phyloP scores from a whole-genome alignment of 768 basidiomycete species.

The Hericium alpestre region DNA sequence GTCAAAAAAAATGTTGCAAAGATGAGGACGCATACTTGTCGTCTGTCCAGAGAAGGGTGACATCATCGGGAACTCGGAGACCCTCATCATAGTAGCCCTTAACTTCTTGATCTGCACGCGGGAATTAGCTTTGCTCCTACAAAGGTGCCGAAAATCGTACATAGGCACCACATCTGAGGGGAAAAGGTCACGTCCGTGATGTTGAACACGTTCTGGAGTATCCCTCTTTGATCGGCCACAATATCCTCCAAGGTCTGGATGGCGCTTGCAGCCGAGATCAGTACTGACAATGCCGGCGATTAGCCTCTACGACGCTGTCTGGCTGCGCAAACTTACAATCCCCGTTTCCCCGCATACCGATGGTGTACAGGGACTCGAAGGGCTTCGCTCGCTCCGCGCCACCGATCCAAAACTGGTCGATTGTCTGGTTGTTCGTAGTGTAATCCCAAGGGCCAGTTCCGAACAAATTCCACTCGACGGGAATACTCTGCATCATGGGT shows the following conservation, averaged over 20 bases:
- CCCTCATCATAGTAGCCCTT: conserved; percentile 57
- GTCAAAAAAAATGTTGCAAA: background rate
- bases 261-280: conserved; percentile 33
- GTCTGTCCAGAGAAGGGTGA: conserved; percentile 59
- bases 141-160: conserved; percentile 20
- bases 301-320: no score
- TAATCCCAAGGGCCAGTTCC: conserved; percentile 57
- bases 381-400: conserved; percentile 48
- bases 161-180: conserved; percentile 59
- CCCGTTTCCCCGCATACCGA: conserved; percentile 60
- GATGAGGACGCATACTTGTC: conserved; percentile 38
- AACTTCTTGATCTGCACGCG: conserved; percentile 42
- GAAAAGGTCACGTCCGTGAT: conserved; percentile 35
- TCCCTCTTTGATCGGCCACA: conserved; percentile 47
- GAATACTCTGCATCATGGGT: conserved; percentile 64
- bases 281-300: conserved; percentile 24
- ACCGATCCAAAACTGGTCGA: conserved; percentile 52
- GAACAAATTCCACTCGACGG: conserved; percentile 51
- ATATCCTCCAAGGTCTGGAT: conserved; percentile 44
- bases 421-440: conserved; percentile 37
- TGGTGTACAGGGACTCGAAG: conserved; percentile 53
- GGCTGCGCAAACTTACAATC: conserved; percentile 18
- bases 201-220: conserved; percentile 42
- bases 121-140: background rate
- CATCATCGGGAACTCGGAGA: conserved; percentile 49